Conservation (phyloP, 768 basidiomycete genomes). For the Podaxis mareebaensis region DNA sequence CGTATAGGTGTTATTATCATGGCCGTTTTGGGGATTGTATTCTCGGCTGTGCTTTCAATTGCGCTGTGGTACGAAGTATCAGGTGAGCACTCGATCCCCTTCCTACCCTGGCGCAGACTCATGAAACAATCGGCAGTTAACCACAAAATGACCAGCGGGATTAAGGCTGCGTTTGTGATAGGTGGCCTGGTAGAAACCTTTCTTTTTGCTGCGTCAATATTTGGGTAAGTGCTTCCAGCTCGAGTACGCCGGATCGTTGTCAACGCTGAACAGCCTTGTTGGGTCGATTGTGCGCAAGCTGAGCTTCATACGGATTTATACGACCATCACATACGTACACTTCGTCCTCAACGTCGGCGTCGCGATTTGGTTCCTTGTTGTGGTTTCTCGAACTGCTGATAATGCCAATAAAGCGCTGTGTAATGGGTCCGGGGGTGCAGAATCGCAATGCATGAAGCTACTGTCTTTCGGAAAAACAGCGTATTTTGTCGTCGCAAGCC, state of each 20-base stretch:
- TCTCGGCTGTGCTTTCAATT: constrained; percentile 53
- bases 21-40: constrained; percentile 51
- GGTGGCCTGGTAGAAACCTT: constrained; percentile 55
- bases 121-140: constrained; percentile 28
- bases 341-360: constrained; percentile 55
- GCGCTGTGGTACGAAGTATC: constrained; percentile 64
- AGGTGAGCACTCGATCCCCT: constrained; percentile 39
- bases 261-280: constrained; percentile 44
- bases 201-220: constrained; percentile 50
- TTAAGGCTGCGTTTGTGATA: constrained; percentile 45
- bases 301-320: constrained; percentile 55
- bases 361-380: constrained; percentile 51
- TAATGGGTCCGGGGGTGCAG: constrained; percentile 39
- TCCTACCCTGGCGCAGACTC: neutral
- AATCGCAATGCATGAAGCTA: constrained; percentile 43
- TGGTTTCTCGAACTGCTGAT: constrained; percentile 46
- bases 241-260: neutral
- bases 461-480: constrained; percentile 43
- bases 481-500: constrained; percentile 43
- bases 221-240: constrained; percentile 47
- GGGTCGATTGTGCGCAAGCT: constrained; percentile 67
- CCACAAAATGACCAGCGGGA: constrained; percentile 32
- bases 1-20: constrained; percentile 59
- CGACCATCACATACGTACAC: constrained; percentile 58
- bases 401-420: constrained; percentile 47